These are phyloP conservation scores for Pisolithus thermaeus DNA, from an alignment of 1,284 basidiomycete genomes.

Conservation along the genomic window DNA sequence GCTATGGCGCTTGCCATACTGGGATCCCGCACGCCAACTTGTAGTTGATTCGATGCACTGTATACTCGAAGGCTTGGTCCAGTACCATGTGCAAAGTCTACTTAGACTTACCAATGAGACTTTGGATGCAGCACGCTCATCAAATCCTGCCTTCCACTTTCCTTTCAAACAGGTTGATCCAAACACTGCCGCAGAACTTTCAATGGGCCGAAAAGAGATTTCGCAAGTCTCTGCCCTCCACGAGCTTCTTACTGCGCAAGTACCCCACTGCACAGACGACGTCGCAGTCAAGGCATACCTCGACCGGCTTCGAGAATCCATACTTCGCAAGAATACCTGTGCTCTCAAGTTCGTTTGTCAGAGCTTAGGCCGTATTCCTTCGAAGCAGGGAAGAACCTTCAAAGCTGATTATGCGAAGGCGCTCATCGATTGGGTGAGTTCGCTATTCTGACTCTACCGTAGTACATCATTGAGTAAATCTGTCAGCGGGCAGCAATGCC, in stretches of 20 bases:
- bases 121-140: background rate
- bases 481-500: conserved; percentile 1
- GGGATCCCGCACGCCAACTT: conserved; percentile 12
- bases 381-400: background rate
- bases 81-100: conserved; percentile 4
- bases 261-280: background rate
- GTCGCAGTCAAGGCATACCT: background rate
- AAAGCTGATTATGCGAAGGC: background rate
- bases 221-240: conserved; percentile 2
- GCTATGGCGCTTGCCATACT: conserved; percentile 15
- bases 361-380: background rate
- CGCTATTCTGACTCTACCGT: no score
- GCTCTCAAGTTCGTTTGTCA: conserved; percentile 6
- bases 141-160: conserved; percentile 1
- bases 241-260: conserved; percentile 1
- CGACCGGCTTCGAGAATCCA: background rate
- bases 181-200: background rate
- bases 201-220: conserved; percentile 3
- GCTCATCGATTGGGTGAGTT: background rate
- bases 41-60: conserved; percentile 18
- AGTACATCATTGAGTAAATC: background rate
- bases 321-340: conserved; percentile 1
- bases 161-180: background rate
- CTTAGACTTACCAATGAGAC: conserved; percentile 1
- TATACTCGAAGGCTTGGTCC: conserved; percentile 11